Evolutionary conservation across 805 yeast species (phyloP).

Genomic region (Candida lessepsii): DNA sequence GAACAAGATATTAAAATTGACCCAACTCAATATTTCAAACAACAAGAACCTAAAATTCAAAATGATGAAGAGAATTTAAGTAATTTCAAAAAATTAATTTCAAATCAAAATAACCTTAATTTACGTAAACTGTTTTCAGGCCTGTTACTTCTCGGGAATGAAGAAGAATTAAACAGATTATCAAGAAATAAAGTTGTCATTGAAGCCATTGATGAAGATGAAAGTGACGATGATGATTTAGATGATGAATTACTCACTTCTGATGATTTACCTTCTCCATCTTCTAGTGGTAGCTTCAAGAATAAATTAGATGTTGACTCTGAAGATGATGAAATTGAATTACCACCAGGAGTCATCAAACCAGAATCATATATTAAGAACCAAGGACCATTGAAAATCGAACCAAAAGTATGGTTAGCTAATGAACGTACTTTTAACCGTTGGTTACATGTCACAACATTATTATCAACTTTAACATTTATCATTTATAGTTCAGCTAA

Average conservation of each 20-base stretch:
- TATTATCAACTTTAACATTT: constrained; percentile 82
- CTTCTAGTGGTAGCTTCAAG: constrained; percentile 17
- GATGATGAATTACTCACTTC: constrained; percentile 23
- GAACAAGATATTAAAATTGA: constrained; percentile 69
- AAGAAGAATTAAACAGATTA: constrained; percentile 5
- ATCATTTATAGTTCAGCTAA: constrained; percentile 75
- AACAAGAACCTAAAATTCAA: constrained; percentile 37
- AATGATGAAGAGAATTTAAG: constrained; percentile 46
- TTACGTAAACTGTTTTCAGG: constrained; percentile 43
- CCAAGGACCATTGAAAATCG: constrained; percentile 89
- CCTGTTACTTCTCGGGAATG: constrained; percentile 20
- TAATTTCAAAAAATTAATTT: constrained; percentile 41
- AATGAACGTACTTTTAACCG: constrained; percentile 95
- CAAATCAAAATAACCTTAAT: constrained; percentile 26
- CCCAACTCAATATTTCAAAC: constrained; percentile 72
- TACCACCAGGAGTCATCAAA: constrained; percentile 87
- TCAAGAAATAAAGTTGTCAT: constrained; percentile 10
- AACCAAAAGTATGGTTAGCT: constrained; percentile 98
- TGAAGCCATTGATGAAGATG: constrained; percentile 56
- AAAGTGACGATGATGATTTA: constrained; percentile 16
- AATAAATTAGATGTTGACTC: constrained; percentile 66
- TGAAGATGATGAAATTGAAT: constrained; percentile 75
- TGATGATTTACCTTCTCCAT: constrained; percentile 23
- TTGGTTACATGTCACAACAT: constrained; percentile 88
- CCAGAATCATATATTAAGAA: constrained; percentile 80